A percentile compares a stretch with the other conserved stretches of the same genome.
Conservation (phyloP, 129 eudicot genomes). For the Lactuca saligna region DNA sequence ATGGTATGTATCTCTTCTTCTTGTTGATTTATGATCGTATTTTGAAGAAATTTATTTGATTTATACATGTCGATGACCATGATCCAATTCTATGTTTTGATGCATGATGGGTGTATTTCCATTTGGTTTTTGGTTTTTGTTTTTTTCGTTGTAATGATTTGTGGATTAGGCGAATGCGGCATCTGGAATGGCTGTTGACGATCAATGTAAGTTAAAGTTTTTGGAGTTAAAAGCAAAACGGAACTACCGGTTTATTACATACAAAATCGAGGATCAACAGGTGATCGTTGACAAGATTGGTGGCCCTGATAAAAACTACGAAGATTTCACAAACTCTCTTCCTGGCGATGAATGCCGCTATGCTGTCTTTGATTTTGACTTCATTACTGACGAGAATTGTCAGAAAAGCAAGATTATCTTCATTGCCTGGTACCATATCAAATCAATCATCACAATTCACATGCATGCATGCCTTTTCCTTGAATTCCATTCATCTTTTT, state of each 20-base stretch:
- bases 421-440: slow-evolving; percentile 62
- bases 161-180: slow-evolving; percentile 70
- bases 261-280: slow-evolving; percentile 67
- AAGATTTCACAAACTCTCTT: slow-evolving; percentile 68
- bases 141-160: slow-evolving; percentile 20
- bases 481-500: neutral
- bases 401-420: slow-evolving; percentile 95
- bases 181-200: slow-evolving; percentile 82
- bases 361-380: slow-evolving; percentile 83
- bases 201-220: slow-evolving; percentile 77
- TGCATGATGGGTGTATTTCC: neutral
- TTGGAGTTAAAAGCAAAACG: slow-evolving; percentile 65
- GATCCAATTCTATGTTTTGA: slow-evolving; percentile 9
- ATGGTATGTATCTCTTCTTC: slow-evolving; percentile 45
- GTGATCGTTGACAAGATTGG: slow-evolving; percentile 84
- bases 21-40: neutral
- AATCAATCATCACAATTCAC: neutral
- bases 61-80: neutral
- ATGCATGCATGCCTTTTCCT: neutral
- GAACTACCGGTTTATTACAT: slow-evolving; percentile 59
- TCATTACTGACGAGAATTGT: slow-evolving; percentile 73
- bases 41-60: neutral
- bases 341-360: slow-evolving; percentile 87
- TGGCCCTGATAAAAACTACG: slow-evolving; percentile 61
- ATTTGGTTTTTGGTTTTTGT: neutral